Conservation (phyloP, 495 filamentous ascomycete species). For the Penicillium mononematosum region DNA sequence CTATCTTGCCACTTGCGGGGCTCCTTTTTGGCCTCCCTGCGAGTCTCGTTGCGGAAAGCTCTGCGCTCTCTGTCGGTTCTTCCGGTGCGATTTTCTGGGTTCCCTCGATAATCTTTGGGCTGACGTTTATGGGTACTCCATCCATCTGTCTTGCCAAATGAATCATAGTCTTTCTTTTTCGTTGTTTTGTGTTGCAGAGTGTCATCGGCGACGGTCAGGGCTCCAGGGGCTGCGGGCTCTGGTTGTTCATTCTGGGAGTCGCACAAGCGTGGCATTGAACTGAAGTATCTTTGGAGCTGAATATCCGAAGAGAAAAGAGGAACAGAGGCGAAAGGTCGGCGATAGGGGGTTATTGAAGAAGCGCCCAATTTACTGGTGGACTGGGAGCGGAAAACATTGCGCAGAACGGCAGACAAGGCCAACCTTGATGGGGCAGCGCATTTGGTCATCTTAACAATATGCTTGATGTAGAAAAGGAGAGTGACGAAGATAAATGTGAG, state of each 20-base stretch:
- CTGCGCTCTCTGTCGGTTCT: constrained; percentile 9
- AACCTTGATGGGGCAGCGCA: constrained; percentile 28
- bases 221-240: not conserved
- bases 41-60: constrained; percentile 9
- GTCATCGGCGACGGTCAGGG: not conserved
- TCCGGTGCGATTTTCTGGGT: not conserved
- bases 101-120: not conserved
- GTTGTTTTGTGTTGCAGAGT: not conserved
- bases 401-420: constrained; percentile 26
- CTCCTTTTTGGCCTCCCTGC: constrained; percentile 4
- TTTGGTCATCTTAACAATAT: constrained; percentile 18
- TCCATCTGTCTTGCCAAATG: not conserved
- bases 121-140: constrained; percentile 5
- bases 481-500: not conserved
- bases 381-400: constrained; percentile 28
- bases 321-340: constrained; percentile 6
- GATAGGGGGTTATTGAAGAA: constrained; percentile 8
- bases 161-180: not conserved
- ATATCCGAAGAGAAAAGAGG: constrained; percentile 1
- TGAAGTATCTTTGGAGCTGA: constrained; percentile 17
- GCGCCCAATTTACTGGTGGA: constrained; percentile 15
- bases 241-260: not conserved
- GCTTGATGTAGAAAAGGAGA: not conserved
- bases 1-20: constrained; percentile 13
- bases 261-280: constrained; percentile 5